Conservation (phyloP, 1,284 basidiomycete genomes). For the Peniophora sp. region DNA sequence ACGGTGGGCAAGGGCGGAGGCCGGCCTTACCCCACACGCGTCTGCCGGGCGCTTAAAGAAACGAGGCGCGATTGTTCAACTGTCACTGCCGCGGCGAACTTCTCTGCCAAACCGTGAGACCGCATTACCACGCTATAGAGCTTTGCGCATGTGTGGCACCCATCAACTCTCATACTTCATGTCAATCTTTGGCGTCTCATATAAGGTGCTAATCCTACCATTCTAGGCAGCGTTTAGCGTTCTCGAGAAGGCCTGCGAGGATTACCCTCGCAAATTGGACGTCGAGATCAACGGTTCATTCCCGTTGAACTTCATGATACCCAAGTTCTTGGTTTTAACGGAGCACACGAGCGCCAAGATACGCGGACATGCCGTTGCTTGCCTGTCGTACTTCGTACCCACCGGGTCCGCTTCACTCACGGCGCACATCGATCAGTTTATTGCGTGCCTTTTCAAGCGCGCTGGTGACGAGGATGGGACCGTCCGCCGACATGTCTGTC, state of each 20-base stretch:
- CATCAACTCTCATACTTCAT: too few species aligned
- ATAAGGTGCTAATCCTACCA: constrained; percentile 1
- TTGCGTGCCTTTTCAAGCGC: constrained; percentile 88
- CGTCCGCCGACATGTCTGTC: constrained; percentile 93
- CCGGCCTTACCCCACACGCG: too few species aligned
- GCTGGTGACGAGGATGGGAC: constrained; percentile 91
- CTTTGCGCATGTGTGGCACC: too few species aligned
- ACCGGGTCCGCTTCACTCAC: constrained; percentile 79
- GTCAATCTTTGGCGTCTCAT: too few species aligned
- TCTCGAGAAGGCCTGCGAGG: constrained; percentile 93
- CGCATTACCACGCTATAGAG: too few species aligned
- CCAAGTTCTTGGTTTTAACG: constrained; percentile 85
- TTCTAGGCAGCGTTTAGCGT: constrained; percentile 88
- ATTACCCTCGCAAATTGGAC: constrained; percentile 93
- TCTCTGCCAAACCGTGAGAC: too few species aligned
- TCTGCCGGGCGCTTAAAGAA: too few species aligned
- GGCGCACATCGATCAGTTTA: constrained; percentile 89
- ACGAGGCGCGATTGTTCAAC: too few species aligned
- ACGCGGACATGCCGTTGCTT: constrained; percentile 89
- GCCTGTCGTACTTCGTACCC: constrained; percentile 89
- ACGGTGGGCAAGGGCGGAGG: too few species aligned
- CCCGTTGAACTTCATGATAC: constrained; percentile 90
- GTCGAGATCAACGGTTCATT: constrained; percentile 83
- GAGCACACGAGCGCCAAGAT: constrained; percentile 83
- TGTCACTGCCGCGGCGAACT: too few species aligned